phyloP scores from a whole-genome alignment of 176 grass and related monocot species.

The Carex pumila region DNA sequence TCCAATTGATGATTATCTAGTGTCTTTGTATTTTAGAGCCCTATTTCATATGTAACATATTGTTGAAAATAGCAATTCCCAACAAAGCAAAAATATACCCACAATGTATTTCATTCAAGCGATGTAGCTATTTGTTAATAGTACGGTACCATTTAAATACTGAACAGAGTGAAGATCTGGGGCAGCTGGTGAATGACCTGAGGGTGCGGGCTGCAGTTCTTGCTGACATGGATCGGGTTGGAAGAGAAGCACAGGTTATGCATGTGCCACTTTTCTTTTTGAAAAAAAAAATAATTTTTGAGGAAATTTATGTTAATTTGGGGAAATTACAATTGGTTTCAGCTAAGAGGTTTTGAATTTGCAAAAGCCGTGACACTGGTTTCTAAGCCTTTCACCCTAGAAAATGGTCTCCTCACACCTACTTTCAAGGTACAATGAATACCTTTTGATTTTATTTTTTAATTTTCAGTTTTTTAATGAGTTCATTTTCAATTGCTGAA shows the following conservation, averaged over 20 bases:
- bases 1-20: neutral
- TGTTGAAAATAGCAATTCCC: neutral
- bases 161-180: slow-evolving; percentile 56
- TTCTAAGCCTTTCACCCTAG: slow-evolving; percentile 69
- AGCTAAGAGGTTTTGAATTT: slow-evolving; percentile 97
- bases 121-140: neutral
- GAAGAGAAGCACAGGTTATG: slow-evolving; percentile 72
- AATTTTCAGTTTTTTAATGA: neutral
- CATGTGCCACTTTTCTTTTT: neutral
- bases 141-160: neutral
- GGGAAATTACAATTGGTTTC: neutral
- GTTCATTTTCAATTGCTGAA: neutral
- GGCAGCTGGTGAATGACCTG: slow-evolving; percentile 46
- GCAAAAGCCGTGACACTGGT: slow-evolving; percentile 68
- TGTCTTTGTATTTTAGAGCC: neutral
- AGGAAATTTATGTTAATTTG: neutral
- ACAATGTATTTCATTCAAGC: neutral
- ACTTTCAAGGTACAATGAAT: slow-evolving; percentile 66
- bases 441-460: slow-evolving; percentile 3
- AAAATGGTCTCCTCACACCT: slow-evolving; percentile 89
- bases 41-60: neutral
- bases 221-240: slow-evolving; percentile 74
- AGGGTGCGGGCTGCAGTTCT: slow-evolving; percentile 59
- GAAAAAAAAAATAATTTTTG: neutral
- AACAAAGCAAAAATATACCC: neutral